These are phyloP conservation scores for Colletotrichum acutatum DNA, from an alignment of 2,329 filamentous ascomycete species.

Conservation along the genomic window DNA sequence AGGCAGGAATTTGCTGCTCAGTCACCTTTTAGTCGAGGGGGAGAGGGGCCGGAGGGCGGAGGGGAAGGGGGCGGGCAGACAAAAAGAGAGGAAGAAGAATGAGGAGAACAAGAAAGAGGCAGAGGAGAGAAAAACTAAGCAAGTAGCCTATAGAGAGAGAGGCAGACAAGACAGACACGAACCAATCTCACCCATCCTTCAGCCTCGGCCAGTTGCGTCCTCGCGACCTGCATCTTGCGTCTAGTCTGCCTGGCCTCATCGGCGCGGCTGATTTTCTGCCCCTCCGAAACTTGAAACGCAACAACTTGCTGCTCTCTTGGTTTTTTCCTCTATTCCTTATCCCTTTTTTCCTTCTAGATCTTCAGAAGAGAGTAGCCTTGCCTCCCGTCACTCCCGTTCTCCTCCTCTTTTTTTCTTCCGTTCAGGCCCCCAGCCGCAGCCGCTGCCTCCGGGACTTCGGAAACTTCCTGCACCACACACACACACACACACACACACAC, in stretches of 20 bases:
- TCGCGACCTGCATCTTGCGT: too few relatives aligned
- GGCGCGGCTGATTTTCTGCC: constrained; percentile 4
- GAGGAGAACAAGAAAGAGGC: neutral
- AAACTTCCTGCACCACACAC: neutral
- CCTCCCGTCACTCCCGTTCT: neutral
- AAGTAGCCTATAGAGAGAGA: neutral
- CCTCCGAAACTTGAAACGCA: constrained; percentile 5
- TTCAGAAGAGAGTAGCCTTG: neutral
- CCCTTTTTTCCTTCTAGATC: neutral
- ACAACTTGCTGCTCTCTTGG: neutral
- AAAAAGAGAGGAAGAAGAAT: neutral
- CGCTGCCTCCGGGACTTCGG: neutral
- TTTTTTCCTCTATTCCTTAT: neutral
- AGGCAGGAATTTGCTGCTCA: neutral
- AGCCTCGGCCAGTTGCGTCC: neutral
- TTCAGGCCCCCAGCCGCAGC: neutral
- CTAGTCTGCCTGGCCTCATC: constrained; percentile 4
- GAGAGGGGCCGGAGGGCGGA: neutral
- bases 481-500: too few relatives aligned
- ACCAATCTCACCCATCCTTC: neutral
- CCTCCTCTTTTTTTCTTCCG: neutral
- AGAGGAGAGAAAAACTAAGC: neutral
- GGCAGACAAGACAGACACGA: neutral
- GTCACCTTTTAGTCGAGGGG: neutral
- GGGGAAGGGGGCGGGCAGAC: too few relatives aligned